Conservation (phyloP, 2,329 filamentous ascomycete genomes). For the Paracorniculantispora psalliotae region DNA sequence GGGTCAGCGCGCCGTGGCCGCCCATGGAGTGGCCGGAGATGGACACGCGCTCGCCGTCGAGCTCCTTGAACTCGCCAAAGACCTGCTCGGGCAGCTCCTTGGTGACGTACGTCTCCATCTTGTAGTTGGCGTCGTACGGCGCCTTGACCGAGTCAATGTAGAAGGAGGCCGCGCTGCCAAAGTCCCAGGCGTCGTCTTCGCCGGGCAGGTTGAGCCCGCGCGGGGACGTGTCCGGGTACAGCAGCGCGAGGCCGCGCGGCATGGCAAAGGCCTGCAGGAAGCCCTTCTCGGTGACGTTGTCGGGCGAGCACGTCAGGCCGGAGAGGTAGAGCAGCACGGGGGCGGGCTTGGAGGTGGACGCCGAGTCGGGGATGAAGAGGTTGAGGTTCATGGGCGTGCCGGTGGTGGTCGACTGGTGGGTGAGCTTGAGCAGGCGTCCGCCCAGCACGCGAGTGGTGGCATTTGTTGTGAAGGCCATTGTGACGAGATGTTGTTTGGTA, state of each 20-base stretch:
- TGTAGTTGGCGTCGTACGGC: slow-evolving; percentile 75
- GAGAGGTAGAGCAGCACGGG: slow-evolving; percentile 92
- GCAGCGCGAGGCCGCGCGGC: slow-evolving; percentile 78
- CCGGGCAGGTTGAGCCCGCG: slow-evolving; percentile 75
- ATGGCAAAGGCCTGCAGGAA: slow-evolving; percentile 86
- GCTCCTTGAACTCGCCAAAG: slow-evolving; percentile 62
- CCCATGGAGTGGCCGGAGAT: slow-evolving; percentile 97
- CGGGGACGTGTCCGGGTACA: slow-evolving; percentile 93
- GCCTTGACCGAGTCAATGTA: slow-evolving; percentile 80
- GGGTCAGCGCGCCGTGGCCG: slow-evolving; percentile 86
- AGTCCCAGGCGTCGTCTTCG: slow-evolving; percentile 87
- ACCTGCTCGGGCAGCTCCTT: slow-evolving; percentile 76
- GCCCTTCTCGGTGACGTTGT: slow-evolving; percentile 76
- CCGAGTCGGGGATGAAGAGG: slow-evolving; percentile 78
- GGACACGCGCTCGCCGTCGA: slow-evolving; percentile 68
- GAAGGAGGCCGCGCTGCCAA: slow-evolving; percentile 88
- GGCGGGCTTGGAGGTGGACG: slow-evolving; percentile 49
- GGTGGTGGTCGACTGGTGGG: slow-evolving; percentile 73
- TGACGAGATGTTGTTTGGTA: slow-evolving; percentile 19
- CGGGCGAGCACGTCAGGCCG: slow-evolving; percentile 89
- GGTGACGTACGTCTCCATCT: slow-evolving; percentile 93
- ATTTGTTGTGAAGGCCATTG: slow-evolving; percentile 83
- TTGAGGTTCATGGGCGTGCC: slow-evolving; percentile 89
- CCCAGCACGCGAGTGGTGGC: slow-evolving; percentile 88
- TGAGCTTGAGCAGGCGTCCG: slow-evolving; percentile 90